Conservation (phyloP, 2,329 filamentous ascomycete genomes). For the Aspergillus puulaauensis region DNA sequence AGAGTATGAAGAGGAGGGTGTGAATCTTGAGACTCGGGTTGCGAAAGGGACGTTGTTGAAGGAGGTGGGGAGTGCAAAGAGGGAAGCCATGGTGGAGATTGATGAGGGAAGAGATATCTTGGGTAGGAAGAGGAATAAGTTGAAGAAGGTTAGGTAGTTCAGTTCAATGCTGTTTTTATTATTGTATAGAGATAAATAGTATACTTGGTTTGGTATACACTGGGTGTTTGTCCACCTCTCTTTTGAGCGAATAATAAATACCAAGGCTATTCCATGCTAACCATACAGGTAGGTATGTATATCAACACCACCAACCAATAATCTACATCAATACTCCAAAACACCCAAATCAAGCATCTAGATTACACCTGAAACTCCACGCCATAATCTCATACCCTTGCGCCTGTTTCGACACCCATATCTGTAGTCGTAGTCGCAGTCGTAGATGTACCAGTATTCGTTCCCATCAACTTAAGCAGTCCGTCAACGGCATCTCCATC, state of each 20-base stretch:
- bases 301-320: neutral
- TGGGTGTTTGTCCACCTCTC: neutral
- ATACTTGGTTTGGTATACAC: neutral
- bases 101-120: conserved; percentile 89
- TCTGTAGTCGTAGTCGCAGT: neutral
- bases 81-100: conserved; percentile 84
- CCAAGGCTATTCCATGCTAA: neutral
- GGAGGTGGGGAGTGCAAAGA: conserved; percentile 90
- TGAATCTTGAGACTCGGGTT: conserved; percentile 90
- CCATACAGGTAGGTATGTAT: neutral
- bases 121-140: conserved; percentile 66
- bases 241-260: neutral
- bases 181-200: neutral
- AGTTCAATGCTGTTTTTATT: conserved; percentile 6
- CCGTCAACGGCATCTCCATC: conserved; percentile 40
- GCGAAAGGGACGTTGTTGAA: conserved; percentile 77
- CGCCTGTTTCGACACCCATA: neutral
- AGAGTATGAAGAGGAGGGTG: conserved; percentile 83
- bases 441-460: conserved; percentile 5
- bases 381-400: neutral
- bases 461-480: conserved; percentile 41
- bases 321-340: neutral
- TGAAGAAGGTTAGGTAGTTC: conserved; percentile 42
- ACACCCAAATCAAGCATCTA: neutral
- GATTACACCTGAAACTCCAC: neutral